A percentile compares a stretch with the other conserved stretches of the same genome.
phyloP scores from a whole-genome alignment of 495 filamentous ascomycete species.

The Trichoderma asperelloides region DNA sequence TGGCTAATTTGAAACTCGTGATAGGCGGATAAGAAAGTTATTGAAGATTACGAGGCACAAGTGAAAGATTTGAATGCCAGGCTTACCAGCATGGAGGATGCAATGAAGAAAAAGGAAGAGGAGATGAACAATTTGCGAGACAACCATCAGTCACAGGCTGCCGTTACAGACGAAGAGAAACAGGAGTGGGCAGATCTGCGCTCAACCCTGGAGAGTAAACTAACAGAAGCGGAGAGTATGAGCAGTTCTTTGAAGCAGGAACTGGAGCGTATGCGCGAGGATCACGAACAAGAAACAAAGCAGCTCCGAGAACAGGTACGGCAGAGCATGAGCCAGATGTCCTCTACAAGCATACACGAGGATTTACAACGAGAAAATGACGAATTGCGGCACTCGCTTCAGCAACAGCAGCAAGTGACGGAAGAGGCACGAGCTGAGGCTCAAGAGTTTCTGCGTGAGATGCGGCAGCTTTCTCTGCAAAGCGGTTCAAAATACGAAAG shows the following conservation, averaged over 20 bases:
- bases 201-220: conserved; percentile 63
- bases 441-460: conserved; percentile 74
- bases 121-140: conserved; percentile 29
- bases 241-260: conserved; percentile 70
- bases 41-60: conserved; percentile 70
- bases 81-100: conserved; percentile 59
- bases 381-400: conserved; percentile 58
- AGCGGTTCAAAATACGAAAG: conserved; percentile 69
- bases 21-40: conserved; percentile 58
- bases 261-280: conserved; percentile 58
- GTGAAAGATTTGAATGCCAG: conserved; percentile 66
- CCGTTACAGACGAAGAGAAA: conserved; percentile 44
- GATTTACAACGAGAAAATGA: conserved; percentile 65
- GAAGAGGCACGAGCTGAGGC: conserved; percentile 84
- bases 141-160: conserved; percentile 32
- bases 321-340: conserved; percentile 16
- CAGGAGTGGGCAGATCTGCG: conserved; percentile 69
- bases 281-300: conserved; percentile 55
- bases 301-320: conserved; percentile 59
- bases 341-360: conserved; percentile 34
- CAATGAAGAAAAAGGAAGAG: conserved; percentile 32
- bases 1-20: conserved; percentile 8
- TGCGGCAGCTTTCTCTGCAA: conserved; percentile 75
- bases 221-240: conserved; percentile 67
- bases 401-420: conserved; percentile 72